Percentiles rank a stretch among this genome's conserved stretches.
These are phyloP conservation scores for Psidium guajava DNA, from an alignment of 345 rosid genomes.

Conservation along the genomic window DNA sequence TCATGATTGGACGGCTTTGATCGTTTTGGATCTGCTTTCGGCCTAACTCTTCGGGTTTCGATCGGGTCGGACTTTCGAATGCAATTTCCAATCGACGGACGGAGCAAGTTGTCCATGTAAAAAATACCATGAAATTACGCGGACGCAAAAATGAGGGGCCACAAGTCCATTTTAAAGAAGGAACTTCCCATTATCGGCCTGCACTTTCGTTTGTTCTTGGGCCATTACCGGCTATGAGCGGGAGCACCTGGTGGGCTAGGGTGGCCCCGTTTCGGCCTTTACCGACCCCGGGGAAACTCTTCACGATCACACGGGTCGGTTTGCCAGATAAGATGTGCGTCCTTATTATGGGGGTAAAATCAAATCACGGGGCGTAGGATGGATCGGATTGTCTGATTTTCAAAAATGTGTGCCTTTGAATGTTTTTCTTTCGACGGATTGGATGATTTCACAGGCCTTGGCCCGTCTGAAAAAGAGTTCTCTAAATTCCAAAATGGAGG, in stretches of 20 bases:
- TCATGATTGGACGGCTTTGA: neutral
- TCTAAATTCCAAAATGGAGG: neutral
- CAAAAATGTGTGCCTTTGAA: neutral
- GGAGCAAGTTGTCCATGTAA: neutral
- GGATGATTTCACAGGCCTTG: neutral
- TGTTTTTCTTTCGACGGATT: neutral
- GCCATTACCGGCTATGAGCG: no score
- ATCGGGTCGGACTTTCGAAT: neutral
- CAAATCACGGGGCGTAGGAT: neutral
- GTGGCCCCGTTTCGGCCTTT: no score
- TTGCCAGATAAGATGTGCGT: neutral
- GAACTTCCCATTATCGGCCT: no score
- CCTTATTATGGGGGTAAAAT: neutral
- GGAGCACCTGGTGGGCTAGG: no score
- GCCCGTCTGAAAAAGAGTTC: neutral
- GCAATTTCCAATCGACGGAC: neutral
- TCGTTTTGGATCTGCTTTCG: neutral
- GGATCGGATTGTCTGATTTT: no score
- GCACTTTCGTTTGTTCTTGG: no score
- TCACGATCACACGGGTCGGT: neutral
- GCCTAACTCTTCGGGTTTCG: neutral
- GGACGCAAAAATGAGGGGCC: no score
- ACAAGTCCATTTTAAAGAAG: no score
- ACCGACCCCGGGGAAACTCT: no score
- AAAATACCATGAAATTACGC: neutral